Percentiles rank a stretch among this genome's conserved stretches.
Evolutionary conservation across 2,329 filamentous ascomycete species (phyloP).

Genomic region (Achaetomium macrosporum): DNA sequence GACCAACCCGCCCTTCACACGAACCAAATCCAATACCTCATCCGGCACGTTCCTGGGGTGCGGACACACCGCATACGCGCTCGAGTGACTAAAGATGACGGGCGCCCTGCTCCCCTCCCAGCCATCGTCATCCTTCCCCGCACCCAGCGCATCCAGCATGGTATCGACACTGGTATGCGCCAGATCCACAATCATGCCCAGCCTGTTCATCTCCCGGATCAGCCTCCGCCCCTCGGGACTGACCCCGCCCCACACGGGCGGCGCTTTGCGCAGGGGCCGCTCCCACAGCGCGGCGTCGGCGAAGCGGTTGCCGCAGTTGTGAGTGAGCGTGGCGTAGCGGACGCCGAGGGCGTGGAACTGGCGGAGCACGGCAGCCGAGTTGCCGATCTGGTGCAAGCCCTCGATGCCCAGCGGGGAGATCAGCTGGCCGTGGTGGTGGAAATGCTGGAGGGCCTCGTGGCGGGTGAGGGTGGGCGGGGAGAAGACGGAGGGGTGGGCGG

Average conservation of each 20-base stretch:
- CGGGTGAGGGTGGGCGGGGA: slow-evolving; percentile 61
- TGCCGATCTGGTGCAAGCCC: slow-evolving; percentile 90
- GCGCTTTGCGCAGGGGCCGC: slow-evolving; percentile 42
- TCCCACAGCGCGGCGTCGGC: slow-evolving; percentile 74
- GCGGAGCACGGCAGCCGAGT: slow-evolving; percentile 69
- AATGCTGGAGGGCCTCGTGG: slow-evolving; percentile 48
- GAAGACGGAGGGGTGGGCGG: slow-evolving; percentile 62
- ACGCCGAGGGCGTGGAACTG: slow-evolving; percentile 73
- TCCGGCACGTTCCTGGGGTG: slow-evolving; percentile 90
- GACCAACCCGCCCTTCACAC: slow-evolving; percentile 65
- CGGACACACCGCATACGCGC: slow-evolving; percentile 71
- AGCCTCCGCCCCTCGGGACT: slow-evolving; percentile 63
- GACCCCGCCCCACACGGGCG: slow-evolving; percentile 64
- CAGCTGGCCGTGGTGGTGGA: slow-evolving; percentile 45
- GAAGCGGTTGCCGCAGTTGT: slow-evolving; percentile 89
- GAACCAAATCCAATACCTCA: slow-evolving; percentile 71
- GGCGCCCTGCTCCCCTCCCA: slow-evolving; percentile 74
- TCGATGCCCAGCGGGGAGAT: slow-evolving; percentile 78
- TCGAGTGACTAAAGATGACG: slow-evolving; percentile 85
- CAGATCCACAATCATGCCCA: slow-evolving; percentile 92
- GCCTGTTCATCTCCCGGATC: slow-evolving; percentile 83
- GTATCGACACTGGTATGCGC: slow-evolving; percentile 72
- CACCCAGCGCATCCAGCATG: slow-evolving; percentile 72
- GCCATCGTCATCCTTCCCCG: slow-evolving; percentile 26
- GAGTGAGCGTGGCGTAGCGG: slow-evolving; percentile 81